Conservation (phyloP, 164 flowering plant genomes). For the Tetracentron sinense region DNA sequence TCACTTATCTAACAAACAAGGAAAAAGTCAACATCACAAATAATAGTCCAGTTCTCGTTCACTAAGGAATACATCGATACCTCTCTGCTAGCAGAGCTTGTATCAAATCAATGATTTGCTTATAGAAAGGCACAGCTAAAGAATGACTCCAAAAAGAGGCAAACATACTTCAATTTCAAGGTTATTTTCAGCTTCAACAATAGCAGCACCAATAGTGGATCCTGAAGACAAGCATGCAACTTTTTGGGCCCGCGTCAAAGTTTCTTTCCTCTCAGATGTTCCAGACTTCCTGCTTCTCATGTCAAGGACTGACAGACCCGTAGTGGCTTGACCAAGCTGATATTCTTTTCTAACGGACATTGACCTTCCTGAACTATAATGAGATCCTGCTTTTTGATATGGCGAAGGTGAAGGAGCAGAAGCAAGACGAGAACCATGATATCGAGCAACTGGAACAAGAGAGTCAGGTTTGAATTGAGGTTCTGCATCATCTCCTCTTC, state of each 20-base stretch:
- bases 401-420: conserved; percentile 73
- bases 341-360: conserved; percentile 10
- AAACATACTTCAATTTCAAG: conserved; percentile 75
- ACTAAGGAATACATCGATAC: conserved; percentile 6
- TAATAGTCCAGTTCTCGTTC: not conserved
- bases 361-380: conserved; percentile 10
- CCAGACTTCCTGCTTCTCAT: conserved; percentile 20
- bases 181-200: conserved; percentile 86
- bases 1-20: conserved; percentile 40
- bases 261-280: conserved; percentile 22
- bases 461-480: conserved; percentile 59
- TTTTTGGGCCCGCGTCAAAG: conserved; percentile 40
- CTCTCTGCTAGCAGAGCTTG: conserved; percentile 19
- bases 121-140: conserved; percentile 2
- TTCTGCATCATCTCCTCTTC: conserved; percentile 79
- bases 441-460: conserved; percentile 67
- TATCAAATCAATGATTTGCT: conserved; percentile 10
- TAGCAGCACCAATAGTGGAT: conserved; percentile 83
- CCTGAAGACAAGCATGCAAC: conserved; percentile 54
- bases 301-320: conserved; percentile 22
- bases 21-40: not conserved
- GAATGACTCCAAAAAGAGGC: conserved; percentile 23
- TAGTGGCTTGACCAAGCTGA: conserved; percentile 20
- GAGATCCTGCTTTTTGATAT: conserved; percentile 34
- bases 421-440: conserved; percentile 84